phyloP scores from a whole-genome alignment of 805 yeast species.

The Yarrowia bubula region DNA sequence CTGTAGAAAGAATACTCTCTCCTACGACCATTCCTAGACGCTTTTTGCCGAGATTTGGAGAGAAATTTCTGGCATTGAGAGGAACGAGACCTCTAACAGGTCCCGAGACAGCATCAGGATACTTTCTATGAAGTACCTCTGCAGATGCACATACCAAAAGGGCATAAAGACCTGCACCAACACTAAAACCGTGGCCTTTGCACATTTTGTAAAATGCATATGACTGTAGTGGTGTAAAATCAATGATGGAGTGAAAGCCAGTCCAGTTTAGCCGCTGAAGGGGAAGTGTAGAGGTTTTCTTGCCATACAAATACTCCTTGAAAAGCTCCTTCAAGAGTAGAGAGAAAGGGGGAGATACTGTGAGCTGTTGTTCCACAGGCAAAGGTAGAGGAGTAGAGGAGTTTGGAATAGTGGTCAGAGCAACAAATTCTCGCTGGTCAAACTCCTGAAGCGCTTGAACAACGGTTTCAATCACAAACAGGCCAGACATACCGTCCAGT shows the following conservation, averaged over 20 bases:
- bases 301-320: background rate
- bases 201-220: slow-evolving; percentile 5
- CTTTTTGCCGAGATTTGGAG: background rate
- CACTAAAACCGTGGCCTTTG: background rate
- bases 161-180: slow-evolving; percentile 3
- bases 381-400: background rate
- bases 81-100: slow-evolving; percentile 5
- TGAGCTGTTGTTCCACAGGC: background rate
- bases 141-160: background rate
- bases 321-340: background rate
- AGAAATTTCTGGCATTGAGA: background rate
- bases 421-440: background rate
- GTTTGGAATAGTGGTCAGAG: background rate
- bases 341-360: background rate
- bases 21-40: background rate
- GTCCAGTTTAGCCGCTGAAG: background rate
- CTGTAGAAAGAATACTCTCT: background rate
- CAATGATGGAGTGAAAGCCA: background rate
- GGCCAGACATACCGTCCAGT: slow-evolving; percentile 34
- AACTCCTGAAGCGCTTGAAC: background rate
- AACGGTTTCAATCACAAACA: background rate
- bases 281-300: background rate
- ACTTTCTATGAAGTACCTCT: background rate
- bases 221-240: background rate
- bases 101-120: background rate